These are phyloP conservation scores for Debaryomyces udenii DNA, from an alignment of 1,139 yeast genomes.

Conservation along the genomic window DNA sequence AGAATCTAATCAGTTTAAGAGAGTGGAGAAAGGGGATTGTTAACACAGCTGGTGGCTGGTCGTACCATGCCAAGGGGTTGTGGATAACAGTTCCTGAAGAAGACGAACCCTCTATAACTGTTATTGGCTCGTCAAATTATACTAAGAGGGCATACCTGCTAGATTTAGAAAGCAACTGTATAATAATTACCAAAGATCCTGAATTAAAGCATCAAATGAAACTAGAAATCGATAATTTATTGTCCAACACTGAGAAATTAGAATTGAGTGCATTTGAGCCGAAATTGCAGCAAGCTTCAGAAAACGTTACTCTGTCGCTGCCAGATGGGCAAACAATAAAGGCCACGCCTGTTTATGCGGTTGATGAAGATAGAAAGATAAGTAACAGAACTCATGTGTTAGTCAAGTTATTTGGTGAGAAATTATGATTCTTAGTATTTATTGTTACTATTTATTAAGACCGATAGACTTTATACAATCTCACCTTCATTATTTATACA, in stretches of 20 bases:
- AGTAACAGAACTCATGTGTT: slow-evolving; percentile 65
- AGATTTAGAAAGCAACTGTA: slow-evolving; percentile 87
- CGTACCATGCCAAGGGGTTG: slow-evolving; percentile 97
- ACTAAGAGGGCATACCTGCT: slow-evolving; percentile 86
- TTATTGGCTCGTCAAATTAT: slow-evolving; percentile 91
- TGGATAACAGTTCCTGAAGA: slow-evolving; percentile 76
- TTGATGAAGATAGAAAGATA: slow-evolving; percentile 60
- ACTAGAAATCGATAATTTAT: slow-evolving; percentile 64
- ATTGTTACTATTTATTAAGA: slow-evolving; percentile 7
- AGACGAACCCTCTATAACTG: slow-evolving; percentile 66
- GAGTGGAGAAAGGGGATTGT: slow-evolving; percentile 93
- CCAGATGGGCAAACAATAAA: slow-evolving; percentile 18
- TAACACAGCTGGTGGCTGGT: slow-evolving; percentile 86
- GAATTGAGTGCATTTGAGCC: slow-evolving; percentile 61
- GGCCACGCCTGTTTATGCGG: slow-evolving; percentile 29
- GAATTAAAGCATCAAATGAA: slow-evolving; percentile 59
- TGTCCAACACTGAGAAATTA: slow-evolving; percentile 54
- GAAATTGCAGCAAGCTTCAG: slow-evolving; percentile 20
- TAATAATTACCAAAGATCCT: slow-evolving; percentile 71
- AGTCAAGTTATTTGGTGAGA: slow-evolving; percentile 65
- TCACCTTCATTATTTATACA: slow-evolving; percentile 3
- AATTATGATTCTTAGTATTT: slow-evolving; percentile 40
- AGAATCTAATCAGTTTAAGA: slow-evolving; percentile 53
- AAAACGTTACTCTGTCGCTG: slow-evolving; percentile 17
- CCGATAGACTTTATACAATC: slow-evolving; percentile 1